Evolutionary conservation across 371 early-diverging fungal species (phyloP).

Genomic region (Enterospora canceri): DNA sequence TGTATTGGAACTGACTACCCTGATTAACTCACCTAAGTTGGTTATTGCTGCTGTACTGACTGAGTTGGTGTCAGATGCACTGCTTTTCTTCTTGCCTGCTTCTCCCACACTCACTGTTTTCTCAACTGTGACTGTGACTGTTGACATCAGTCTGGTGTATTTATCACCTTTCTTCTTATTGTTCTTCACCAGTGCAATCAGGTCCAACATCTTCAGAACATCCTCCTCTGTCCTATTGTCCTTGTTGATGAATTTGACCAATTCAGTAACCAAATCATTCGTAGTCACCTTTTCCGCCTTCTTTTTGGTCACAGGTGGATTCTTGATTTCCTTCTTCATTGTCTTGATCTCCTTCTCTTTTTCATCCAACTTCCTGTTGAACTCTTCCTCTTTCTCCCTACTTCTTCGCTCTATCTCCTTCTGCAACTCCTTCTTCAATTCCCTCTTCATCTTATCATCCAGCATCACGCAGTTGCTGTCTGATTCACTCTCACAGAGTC

Average conservation of each 20-base stretch:
- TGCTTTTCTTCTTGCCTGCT: neutral
- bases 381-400: too few species aligned
- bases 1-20: neutral
- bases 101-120: neutral
- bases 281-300: too few species aligned
- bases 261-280: conserved; percentile 1
- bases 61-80: neutral
- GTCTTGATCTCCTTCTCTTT: neutral
- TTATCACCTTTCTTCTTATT: neutral
- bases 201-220: conserved; percentile 3
- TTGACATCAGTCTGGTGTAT: neutral
- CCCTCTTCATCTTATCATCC: too few species aligned
- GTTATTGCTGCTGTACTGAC: neutral
- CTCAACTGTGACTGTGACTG: neutral
- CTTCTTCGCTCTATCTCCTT: too few species aligned
- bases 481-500: too few species aligned
- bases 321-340: neutral
- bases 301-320: too few species aligned
- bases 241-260: conserved; percentile 4
- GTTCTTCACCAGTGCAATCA: neutral
- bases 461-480: too few species aligned
- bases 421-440: too few species aligned
- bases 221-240: conserved; percentile 13
- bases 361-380: too few species aligned
- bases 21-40: neutral